Evolutionary conservation across 2,329 filamentous ascomycete species (phyloP).

Genomic region (Cryphonectria japonica): DNA sequence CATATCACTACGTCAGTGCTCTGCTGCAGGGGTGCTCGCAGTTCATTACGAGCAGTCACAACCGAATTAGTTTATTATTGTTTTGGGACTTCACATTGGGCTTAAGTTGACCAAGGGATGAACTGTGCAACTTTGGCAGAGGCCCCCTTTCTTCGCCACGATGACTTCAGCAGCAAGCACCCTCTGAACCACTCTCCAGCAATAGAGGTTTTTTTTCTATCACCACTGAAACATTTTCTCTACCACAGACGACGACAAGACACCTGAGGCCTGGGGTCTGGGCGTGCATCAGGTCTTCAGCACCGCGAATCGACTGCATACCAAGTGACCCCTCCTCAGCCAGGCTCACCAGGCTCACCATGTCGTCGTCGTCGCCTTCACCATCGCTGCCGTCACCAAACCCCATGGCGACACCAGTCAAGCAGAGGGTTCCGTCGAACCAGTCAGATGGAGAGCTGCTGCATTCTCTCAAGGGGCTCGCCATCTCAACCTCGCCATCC

Average conservation of each 20-base stretch:
- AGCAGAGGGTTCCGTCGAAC: constrained; percentile 19
- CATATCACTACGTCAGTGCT: constrained; percentile 17
- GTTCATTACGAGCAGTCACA: constrained; percentile 10
- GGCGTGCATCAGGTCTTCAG: background rate
- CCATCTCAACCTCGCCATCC: constrained; percentile 42
- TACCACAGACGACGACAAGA: background rate
- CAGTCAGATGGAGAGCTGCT: constrained; percentile 40
- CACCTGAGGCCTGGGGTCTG: background rate
- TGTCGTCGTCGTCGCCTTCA: constrained; percentile 12
- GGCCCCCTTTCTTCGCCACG: background rate
- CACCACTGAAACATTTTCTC: background rate
- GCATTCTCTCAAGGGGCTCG: constrained; percentile 50
- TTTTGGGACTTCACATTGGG: constrained; percentile 11
- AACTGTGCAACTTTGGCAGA: constrained; percentile 9
- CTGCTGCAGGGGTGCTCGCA: background rate
- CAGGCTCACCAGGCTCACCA: constrained; percentile 10
- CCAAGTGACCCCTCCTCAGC: background rate
- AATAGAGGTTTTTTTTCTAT: background rate
- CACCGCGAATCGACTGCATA: background rate
- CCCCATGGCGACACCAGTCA: constrained; percentile 30
- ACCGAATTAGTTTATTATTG: constrained; percentile 13
- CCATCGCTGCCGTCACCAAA: constrained; percentile 16
- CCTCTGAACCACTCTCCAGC: background rate
- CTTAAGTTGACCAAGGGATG: constrained; percentile 11
- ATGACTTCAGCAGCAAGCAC: background rate